A percentile compares a stretch with the other conserved stretches of the same genome.
Conservation (phyloP, 169 alveolate species). For the Ichthyophthirius multifiliis region DNA sequence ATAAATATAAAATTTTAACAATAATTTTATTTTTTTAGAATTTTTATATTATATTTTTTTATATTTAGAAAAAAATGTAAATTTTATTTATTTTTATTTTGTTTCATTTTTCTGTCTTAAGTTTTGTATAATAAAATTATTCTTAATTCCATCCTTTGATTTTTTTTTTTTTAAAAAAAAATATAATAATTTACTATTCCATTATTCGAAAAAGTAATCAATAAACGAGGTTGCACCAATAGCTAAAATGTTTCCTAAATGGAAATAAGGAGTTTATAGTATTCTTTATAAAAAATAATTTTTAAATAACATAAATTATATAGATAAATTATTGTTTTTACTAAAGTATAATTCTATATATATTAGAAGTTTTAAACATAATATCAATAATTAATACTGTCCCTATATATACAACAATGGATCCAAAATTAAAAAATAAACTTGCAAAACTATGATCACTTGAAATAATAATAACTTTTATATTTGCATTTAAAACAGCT, state of each 20-base stretch:
- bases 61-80: no score
- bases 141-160: no score
- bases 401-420: background rate
- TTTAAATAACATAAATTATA: background rate
- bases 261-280: background rate
- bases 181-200: constrained; percentile 8
- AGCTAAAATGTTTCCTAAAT: background rate
- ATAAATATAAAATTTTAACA: no score
- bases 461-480: constrained; percentile 36
- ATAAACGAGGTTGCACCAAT: background rate
- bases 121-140: no score
- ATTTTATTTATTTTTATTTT: no score
- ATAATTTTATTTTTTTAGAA: no score
- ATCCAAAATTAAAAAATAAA: background rate
- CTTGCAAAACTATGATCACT: background rate
- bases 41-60: no score
- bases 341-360: background rate
- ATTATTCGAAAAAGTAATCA: background rate
- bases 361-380: background rate
- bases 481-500: constrained; percentile 44
- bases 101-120: no score
- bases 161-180: no score
- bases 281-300: background rate
- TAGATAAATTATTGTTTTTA: background rate
- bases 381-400: background rate